A percentile compares a stretch with the other conserved stretches of the same genome.
phyloP scores from a whole-genome alignment of 176 grass and related monocot genomes.

The Poa annua region DNA sequence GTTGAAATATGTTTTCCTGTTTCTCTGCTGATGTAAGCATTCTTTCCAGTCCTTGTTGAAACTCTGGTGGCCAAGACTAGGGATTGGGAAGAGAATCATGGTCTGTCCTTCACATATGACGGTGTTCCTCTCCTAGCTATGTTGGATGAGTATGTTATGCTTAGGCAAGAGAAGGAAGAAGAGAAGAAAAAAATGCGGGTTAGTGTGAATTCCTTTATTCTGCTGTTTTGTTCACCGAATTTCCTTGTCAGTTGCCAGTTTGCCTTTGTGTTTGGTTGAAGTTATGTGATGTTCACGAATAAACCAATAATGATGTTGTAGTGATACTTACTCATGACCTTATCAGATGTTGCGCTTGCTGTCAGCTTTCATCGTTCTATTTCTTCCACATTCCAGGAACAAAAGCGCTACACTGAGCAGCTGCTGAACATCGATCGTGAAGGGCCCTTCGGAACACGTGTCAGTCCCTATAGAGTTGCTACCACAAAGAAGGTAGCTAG shows the following conservation, averaged over 20 bases:
- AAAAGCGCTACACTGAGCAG: constrained; percentile 61
- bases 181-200: constrained; percentile 73
- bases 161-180: constrained; percentile 84
- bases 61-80: constrained; percentile 72
- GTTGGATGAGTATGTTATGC: constrained; percentile 81
- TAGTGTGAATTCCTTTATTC: constrained; percentile 31
- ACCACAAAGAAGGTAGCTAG: constrained; percentile 56
- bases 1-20: not conserved
- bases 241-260: not conserved
- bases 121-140: constrained; percentile 77
- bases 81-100: constrained; percentile 69
- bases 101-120: constrained; percentile 67
- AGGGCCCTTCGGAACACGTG: constrained; percentile 37
- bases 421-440: constrained; percentile 50
- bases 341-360: not conserved
- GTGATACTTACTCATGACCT: not conserved
- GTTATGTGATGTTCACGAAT: not conserved
- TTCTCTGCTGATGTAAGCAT: constrained; percentile 32
- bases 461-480: constrained; percentile 53
- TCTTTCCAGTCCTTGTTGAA: constrained; percentile 72
- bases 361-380: not conserved
- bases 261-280: constrained; percentile 16
- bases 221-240: not conserved
- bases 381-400: constrained; percentile 57
- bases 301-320: constrained; percentile 9